Conservation (phyloP, 2,329 filamentous ascomycete genomes). For the Scorias spongiosa region DNA sequence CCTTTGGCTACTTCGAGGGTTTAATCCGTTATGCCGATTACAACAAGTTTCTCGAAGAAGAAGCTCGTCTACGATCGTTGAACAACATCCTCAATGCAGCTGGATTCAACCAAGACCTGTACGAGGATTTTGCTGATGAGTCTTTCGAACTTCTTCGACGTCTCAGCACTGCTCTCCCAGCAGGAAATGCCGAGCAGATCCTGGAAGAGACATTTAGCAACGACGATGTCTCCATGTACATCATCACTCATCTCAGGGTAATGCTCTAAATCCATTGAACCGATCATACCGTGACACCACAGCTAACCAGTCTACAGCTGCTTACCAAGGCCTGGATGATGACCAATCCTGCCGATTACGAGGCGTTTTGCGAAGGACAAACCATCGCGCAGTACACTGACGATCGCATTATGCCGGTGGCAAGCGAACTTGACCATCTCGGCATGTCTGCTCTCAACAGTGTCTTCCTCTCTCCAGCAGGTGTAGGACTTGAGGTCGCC, state of each 20-base stretch:
- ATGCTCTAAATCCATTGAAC: background rate
- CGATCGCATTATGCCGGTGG: slow-evolving; percentile 55
- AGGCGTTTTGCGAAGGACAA: slow-evolving; percentile 51
- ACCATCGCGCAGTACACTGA: slow-evolving; percentile 54
- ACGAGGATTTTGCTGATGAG: slow-evolving; percentile 72
- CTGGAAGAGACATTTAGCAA: slow-evolving; percentile 53
- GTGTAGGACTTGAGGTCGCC: slow-evolving; percentile 69
- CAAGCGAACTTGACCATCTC: slow-evolving; percentile 82
- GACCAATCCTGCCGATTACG: slow-evolving; percentile 52
- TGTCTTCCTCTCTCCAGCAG: slow-evolving; percentile 62
- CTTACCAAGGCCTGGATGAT: slow-evolving; percentile 77
- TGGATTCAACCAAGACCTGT: slow-evolving; percentile 53
- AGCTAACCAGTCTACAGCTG: slow-evolving; percentile 35
- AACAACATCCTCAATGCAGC: slow-evolving; percentile 54
- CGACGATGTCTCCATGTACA: slow-evolving; percentile 46
- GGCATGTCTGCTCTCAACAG: slow-evolving; percentile 64
- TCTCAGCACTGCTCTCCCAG: slow-evolving; percentile 42
- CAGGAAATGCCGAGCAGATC: slow-evolving; percentile 33
- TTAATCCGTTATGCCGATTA: slow-evolving; percentile 54
- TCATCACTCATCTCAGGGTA: slow-evolving; percentile 71
- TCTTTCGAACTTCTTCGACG: slow-evolving; percentile 53
- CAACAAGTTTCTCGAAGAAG: slow-evolving; percentile 52
- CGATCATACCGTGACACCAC: background rate
- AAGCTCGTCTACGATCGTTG: slow-evolving; percentile 54
- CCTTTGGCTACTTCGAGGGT: slow-evolving; percentile 84